Evolutionary conservation across 164 flowering plant species (phyloP).

Genomic region (Protea cynaroides): DNA sequence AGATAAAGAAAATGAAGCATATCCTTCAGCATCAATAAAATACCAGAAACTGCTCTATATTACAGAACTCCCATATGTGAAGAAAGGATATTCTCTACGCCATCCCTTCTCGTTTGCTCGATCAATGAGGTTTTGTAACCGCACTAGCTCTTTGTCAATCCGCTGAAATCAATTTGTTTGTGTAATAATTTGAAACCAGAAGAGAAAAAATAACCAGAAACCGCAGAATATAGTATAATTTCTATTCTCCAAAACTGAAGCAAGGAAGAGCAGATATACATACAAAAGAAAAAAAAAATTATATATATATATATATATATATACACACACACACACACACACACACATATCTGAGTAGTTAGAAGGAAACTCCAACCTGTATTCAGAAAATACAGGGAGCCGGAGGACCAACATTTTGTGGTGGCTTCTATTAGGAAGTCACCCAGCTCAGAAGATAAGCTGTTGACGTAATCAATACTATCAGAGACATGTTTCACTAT

Average conservation of each 20-base stretch:
- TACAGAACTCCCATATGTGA: not conserved
- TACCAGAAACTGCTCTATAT: not conserved
- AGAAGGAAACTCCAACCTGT: not conserved
- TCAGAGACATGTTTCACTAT: not conserved
- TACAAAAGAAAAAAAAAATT: no score
- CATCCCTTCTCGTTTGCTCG: slow-evolving; percentile 89
- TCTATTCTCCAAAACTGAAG: no score
- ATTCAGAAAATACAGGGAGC: not conserved
- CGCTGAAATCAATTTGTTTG: slow-evolving; percentile 34
- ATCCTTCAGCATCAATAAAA: no score
- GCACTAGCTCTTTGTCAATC: slow-evolving; percentile 48
- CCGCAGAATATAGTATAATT: not conserved
- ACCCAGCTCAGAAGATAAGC: not conserved
- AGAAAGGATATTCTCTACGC: slow-evolving; percentile 91
- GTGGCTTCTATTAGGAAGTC: not conserved
- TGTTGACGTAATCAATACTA: not conserved
- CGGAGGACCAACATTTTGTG: not conserved
- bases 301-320: no score
- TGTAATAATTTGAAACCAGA: not conserved
- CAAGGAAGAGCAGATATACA: no score
- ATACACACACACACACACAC: no score
- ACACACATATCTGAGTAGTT: not conserved
- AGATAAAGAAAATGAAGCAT: no score
- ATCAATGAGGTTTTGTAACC: slow-evolving; percentile 44
- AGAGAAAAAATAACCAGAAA: not conserved